Evolutionary conservation across 805 yeast species (phyloP).

Genomic region (Starmera caribaea): DNA sequence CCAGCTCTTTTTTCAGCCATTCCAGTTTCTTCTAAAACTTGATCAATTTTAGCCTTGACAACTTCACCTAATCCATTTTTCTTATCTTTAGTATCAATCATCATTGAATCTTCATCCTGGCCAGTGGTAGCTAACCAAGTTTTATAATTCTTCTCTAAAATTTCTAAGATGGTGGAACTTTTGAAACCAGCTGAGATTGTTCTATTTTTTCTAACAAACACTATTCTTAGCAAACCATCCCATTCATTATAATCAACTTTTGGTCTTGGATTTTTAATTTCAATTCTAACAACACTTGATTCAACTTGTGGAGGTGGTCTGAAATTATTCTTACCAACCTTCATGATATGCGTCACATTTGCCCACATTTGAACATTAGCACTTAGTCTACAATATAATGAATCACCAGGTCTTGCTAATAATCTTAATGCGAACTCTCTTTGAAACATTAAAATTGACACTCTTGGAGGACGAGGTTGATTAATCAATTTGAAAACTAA

Average conservation of each 20-base stretch:
- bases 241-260: slow-evolving; percentile 88
- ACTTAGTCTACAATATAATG: slow-evolving; percentile 82
- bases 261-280: slow-evolving; percentile 90
- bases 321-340: slow-evolving; percentile 93
- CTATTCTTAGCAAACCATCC: slow-evolving; percentile 91
- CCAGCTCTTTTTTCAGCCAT: slow-evolving; percentile 82
- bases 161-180: slow-evolving; percentile 66
- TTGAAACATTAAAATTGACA: slow-evolving; percentile 94
- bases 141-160: slow-evolving; percentile 81
- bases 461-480: slow-evolving; percentile 91
- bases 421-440: slow-evolving; percentile 92
- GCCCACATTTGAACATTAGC: slow-evolving; percentile 99
- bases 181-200: slow-evolving; percentile 91
- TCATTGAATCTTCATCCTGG: slow-evolving; percentile 26
- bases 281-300: slow-evolving; percentile 90
- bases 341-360: slow-evolving; percentile 96
- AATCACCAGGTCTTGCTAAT: slow-evolving; percentile 94
- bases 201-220: slow-evolving; percentile 88
- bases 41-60: slow-evolving; percentile 62
- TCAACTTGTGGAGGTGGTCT: slow-evolving; percentile 99
- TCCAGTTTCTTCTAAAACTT: slow-evolving; percentile 72
- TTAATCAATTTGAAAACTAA: slow-evolving; percentile 85
- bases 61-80: slow-evolving; percentile 27
- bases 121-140: slow-evolving; percentile 48
- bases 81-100: slow-evolving; percentile 31